Base-by-base conservation (phyloP, 176 grass and related monocot species). In the Otatea glauca region DNA sequence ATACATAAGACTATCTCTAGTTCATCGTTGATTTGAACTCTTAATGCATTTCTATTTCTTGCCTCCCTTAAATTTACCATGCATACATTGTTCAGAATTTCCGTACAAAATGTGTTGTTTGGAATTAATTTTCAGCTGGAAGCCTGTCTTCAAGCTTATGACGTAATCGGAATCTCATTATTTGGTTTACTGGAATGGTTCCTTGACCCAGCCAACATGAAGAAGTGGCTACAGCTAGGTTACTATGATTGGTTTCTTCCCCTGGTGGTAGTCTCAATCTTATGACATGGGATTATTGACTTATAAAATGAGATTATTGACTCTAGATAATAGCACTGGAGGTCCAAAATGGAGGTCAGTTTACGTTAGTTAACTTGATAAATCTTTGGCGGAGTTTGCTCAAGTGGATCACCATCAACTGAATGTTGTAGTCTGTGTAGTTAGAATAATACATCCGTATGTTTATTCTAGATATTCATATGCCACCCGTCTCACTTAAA, bases 181-280 rank as follows among this genome's bases (percentile, higher is more conserved):
- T 59, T 79, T 88, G 51, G 61, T 53, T 68, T 76, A 76, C 53
- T 77, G 50, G 43, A 85, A 32, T 65, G 64, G 71, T 13, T 65
- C 77, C 44, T 86, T 77, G 44, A 82, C 38, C 82, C 65, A 55
- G 38, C 83, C 72, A 82, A 64, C 37, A 23, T 12, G 9, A 82
- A 86, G 34, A 55, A 63, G 7, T 65, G 23, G 43, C 17, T 63
- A 8, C 17, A 55, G 4, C 58, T 83, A n/a, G 13, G 50, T 24
- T 81, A 41, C 44, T 85, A 54, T 72, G 35, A 47, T 79, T 6
- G 12, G 3, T 13, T 55, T 54, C 45, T 66, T 84, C 71, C 60
- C 17, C 69, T 64, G 1, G 14, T 81, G 64, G 23, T 50, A 72
- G 45, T 18, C 44, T 63, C 64, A 82, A 14, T 83, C 43, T 13